These are phyloP conservation scores for Dactylonectria estremocensis DNA, from an alignment of 2,329 filamentous ascomycete genomes.

Conservation along the genomic window DNA sequence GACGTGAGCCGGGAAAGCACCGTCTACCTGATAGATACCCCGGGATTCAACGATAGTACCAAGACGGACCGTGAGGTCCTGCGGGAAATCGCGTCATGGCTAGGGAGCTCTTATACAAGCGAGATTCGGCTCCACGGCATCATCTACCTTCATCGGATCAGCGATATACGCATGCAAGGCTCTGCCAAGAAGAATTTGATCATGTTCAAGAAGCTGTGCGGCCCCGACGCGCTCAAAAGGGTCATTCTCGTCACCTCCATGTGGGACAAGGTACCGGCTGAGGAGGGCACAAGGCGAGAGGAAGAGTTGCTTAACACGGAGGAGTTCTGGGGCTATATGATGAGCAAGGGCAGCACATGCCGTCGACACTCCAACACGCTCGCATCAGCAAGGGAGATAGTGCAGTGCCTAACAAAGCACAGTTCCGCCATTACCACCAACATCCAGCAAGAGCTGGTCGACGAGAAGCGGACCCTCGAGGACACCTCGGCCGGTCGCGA, in stretches of 20 bases:
- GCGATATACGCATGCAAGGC: conserved; percentile 32
- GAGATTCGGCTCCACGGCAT: conserved; percentile 32
- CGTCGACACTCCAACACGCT: conserved; percentile 21
- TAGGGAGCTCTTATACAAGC: conserved; percentile 46
- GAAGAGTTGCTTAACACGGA: conserved; percentile 21
- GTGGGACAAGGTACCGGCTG: conserved; percentile 18
- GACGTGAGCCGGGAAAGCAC: conserved; percentile 4
- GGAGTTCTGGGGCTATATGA: conserved; percentile 37
- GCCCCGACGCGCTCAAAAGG: conserved; percentile 21
- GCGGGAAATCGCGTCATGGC: conserved; percentile 52
- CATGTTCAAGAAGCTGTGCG: conserved; percentile 32
- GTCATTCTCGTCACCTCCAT: conserved; percentile 26
- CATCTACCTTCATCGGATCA: conserved; percentile 36
- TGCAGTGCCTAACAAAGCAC: neutral
- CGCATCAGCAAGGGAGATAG: conserved; percentile 21
- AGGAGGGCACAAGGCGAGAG: conserved; percentile 10
- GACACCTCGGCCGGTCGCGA: conserved; percentile 22
- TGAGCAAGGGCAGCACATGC: conserved; percentile 21
- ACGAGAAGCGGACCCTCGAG: conserved; percentile 13
- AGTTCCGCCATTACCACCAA: neutral
- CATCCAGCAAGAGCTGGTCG: conserved; percentile 28
- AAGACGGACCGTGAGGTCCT: conserved; percentile 58
- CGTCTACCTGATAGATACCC: conserved; percentile 58
- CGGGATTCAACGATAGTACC: conserved; percentile 61
- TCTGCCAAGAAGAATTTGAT: conserved; percentile 32